Conservation (phyloP, 2,329 filamentous ascomycete genomes). For the Cladosporium velox region DNA sequence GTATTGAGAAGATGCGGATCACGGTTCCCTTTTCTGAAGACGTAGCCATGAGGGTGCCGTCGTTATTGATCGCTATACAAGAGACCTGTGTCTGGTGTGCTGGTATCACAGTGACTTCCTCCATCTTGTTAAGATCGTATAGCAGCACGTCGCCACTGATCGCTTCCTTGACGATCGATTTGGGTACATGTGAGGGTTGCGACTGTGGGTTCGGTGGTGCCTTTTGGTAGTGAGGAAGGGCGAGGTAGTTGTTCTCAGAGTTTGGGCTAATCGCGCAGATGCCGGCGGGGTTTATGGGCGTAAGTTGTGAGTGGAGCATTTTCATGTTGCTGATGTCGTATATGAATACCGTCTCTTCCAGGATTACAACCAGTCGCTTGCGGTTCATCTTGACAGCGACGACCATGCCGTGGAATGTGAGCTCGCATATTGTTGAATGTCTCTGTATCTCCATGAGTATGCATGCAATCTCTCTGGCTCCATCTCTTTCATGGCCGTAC, state of each 20-base stretch:
- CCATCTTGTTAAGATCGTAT: conserved; percentile 84
- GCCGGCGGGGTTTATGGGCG: conserved; percentile 85
- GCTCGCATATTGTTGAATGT: conserved; percentile 90
- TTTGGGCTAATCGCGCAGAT: conserved; percentile 90
- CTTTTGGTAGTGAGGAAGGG: conserved; percentile 81
- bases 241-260: conserved; percentile 93
- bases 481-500: conserved; percentile 50
- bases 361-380: conserved; percentile 87
- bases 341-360: conserved; percentile 95
- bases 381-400: conserved; percentile 91
- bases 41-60: conserved; percentile 88
- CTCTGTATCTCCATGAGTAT: conserved; percentile 46
- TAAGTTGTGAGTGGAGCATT: conserved; percentile 86
- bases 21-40: conserved; percentile 98
- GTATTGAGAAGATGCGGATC: conserved; percentile 91
- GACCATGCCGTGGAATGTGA: conserved; percentile 96
- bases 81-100: conserved; percentile 90
- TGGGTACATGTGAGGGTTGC: conserved; percentile 79
- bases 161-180: conserved; percentile 67
- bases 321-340: conserved; percentile 99
- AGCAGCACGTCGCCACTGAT: conserved; percentile 91
- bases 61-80: conserved; percentile 86
- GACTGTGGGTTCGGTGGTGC: conserved; percentile 37
- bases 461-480: neutral
- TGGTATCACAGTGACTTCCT: conserved; percentile 93